phyloP scores from a whole-genome alignment of 345 rosid species.

The Arabis alpina region DNA sequence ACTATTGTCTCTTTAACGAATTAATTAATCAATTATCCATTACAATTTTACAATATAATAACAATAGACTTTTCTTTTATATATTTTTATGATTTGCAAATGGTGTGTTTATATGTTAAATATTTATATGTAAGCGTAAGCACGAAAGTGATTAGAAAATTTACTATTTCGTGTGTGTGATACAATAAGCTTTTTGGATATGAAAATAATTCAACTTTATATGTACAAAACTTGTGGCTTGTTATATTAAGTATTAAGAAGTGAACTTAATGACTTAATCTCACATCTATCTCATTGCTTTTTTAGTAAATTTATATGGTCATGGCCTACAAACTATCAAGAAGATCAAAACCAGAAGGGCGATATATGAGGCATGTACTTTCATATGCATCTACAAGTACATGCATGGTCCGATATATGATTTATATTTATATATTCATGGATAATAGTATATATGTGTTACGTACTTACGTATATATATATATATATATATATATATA shows the following conservation, averaged over 20 bases:
- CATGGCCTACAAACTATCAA: slow-evolving; percentile 8
- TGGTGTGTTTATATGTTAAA: neutral
- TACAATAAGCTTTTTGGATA: too few relatives aligned
- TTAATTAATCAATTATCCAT: slow-evolving; percentile 41
- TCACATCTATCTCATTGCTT: neutral
- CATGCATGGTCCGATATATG: slow-evolving; percentile 11
- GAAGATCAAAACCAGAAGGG: neutral
- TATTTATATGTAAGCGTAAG: neutral
- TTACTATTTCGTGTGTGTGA: neutral
- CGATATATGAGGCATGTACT: slow-evolving; percentile 5
- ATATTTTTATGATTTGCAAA: neutral
- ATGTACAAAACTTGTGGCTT: neutral
- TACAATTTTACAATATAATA: slow-evolving; percentile 25
- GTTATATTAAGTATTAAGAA: neutral
- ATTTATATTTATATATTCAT: neutral
- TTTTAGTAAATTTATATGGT: neutral
- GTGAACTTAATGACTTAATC: neutral
- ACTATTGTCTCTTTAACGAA: slow-evolving; percentile 41
- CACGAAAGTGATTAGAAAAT: neutral
- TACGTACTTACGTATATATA: neutral
- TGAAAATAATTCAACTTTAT: neutral
- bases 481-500: neutral
- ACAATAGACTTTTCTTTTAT: slow-evolving; percentile 6
- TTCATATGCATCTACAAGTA: slow-evolving; percentile 2
- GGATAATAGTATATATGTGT: too few relatives aligned